Evolutionary conservation across 2,329 filamentous ascomycete species (phyloP), one percentile per base, ranked within the genome.

Genomic region (Rhynchosporium agropyri): DNA sequence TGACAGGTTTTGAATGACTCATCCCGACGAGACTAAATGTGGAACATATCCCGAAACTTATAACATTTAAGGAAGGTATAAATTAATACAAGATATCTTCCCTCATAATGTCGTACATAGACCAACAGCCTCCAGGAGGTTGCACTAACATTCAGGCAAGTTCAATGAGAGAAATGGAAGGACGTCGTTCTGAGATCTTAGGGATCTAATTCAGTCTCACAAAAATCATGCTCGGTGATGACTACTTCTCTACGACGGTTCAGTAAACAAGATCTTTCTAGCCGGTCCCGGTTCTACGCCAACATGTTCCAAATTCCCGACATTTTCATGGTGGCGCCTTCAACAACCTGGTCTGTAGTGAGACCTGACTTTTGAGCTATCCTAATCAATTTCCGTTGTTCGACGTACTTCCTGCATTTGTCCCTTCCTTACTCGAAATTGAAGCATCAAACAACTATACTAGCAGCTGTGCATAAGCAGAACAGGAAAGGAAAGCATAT

Each of bases 401-500:
- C 73, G 9, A 72, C 74, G 64, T 77, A 79, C 46, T 67, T 70
- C 20, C 75, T 71, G 43, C 73, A 73, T 61, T 79, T 76, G 48
- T 75, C 74, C 20, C 77, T 73, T 2, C 76, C 77, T 46, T 78
- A 77, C 31, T 78, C 75, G 29, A 79, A 63, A 67, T 78, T 73
- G 38, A 79, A 74, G 48, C 78, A 77, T 36, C 69, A 73, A 43
- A 79, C 77, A 0, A 72, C 70, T 26, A 78, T 72, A 68, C 75
- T 77, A 0, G 77, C 76, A 5, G 68, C 71, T 1, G 70, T 51
- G 40, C 76, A 78, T 3, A 79, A 69, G 1, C 75, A 70, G 60
- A 78, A 78, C 1, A 79, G 65, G 49, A 79, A 79, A 4, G 76
- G 77, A 57, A 78, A 79, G 4, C 77, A 77, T 73, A 77, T 77